phyloP scores from a whole-genome alignment of 192 early-diverging fungal genomes.

The Kappamyces sp. region DNA sequence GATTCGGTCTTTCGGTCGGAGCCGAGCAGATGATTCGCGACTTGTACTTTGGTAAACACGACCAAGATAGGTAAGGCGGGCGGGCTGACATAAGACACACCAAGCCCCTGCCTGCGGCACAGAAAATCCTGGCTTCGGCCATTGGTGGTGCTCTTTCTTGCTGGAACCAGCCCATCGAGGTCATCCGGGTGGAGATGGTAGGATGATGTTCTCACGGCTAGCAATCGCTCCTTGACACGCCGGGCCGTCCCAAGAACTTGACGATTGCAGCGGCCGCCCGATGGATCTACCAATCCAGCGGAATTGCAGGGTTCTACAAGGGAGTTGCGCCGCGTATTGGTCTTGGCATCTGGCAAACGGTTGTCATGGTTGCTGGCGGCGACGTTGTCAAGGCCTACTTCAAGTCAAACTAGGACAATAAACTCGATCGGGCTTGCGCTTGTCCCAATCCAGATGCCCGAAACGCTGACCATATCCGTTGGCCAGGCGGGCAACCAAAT shows the following conservation, averaged over 20 bases:
- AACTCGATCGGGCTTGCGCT: not conserved
- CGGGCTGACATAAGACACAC: conserved; percentile 21
- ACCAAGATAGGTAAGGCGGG: not conserved
- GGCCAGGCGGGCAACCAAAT: conserved; percentile 60
- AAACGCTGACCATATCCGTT: conserved; percentile 20
- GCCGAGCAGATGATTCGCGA: conserved; percentile 58
- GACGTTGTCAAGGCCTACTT: conserved; percentile 24
- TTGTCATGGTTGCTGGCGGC: conserved; percentile 89
- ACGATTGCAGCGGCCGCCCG: conserved; percentile 66
- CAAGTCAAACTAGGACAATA: no score
- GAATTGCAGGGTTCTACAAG: conserved; percentile 76
- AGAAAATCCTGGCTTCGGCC: conserved; percentile 68
- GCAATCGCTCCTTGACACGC: conserved; percentile 74
- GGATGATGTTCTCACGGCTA: no score
- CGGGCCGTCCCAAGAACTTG: conserved; percentile 76
- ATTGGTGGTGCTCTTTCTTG: conserved; percentile 79
- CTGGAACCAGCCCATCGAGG: conserved; percentile 93
- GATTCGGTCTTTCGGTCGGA: conserved; percentile 47
- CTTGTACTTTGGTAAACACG: conserved; percentile 8
- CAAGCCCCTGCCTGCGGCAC: conserved; percentile 36
- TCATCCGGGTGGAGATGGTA: conserved; percentile 84
- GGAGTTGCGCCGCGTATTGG: conserved; percentile 52
- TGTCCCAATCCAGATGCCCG: not conserved
- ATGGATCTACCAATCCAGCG: conserved; percentile 82
- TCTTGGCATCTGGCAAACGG: conserved; percentile 59